phyloP scores from a whole-genome alignment of 495 filamentous ascomycete species.

The Aspergillus ellipticus region DNA sequence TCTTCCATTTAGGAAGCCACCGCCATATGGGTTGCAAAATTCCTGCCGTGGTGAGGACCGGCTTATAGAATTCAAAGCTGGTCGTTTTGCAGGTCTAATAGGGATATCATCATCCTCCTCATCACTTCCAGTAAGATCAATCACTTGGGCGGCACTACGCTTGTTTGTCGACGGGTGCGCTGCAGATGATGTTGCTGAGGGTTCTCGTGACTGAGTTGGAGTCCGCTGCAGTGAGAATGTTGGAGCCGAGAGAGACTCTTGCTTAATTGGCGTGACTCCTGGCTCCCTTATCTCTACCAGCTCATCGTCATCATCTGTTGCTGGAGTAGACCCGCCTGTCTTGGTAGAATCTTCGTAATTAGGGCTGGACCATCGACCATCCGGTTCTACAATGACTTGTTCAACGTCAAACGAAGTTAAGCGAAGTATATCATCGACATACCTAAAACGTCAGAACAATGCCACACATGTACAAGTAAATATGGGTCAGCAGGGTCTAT shows the following conservation, averaged over 20 bases:
- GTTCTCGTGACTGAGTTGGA: slow-evolving; percentile 51
- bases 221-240: slow-evolving; percentile 43
- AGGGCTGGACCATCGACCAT: slow-evolving; percentile 68
- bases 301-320: slow-evolving; percentile 62
- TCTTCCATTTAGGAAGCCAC: slow-evolving; percentile 21
- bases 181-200: slow-evolving; percentile 46
- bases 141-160: slow-evolving; percentile 59
- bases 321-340: slow-evolving; percentile 33
- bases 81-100: slow-evolving; percentile 53
- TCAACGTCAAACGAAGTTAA: slow-evolving; percentile 65
- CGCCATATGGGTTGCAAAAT: slow-evolving; percentile 19
- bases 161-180: slow-evolving; percentile 52
- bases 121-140: slow-evolving; percentile 76
- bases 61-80: slow-evolving; percentile 19
- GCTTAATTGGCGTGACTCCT: slow-evolving; percentile 42
- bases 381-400: slow-evolving; percentile 85
- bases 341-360: slow-evolving; percentile 33
- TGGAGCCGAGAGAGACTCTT: slow-evolving; percentile 33
- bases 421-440: slow-evolving; percentile 80
- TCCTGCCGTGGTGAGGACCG: slow-evolving; percentile 22
- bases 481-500: slow-evolving; percentile 3
- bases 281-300: slow-evolving; percentile 63
- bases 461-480: neutral
- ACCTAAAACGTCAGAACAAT: slow-evolving; percentile 48
- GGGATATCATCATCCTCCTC: slow-evolving; percentile 68